Base-by-base conservation (phyloP, 2,329 filamentous ascomycete genomes). In the Xylaria hypoxylon region DNA sequence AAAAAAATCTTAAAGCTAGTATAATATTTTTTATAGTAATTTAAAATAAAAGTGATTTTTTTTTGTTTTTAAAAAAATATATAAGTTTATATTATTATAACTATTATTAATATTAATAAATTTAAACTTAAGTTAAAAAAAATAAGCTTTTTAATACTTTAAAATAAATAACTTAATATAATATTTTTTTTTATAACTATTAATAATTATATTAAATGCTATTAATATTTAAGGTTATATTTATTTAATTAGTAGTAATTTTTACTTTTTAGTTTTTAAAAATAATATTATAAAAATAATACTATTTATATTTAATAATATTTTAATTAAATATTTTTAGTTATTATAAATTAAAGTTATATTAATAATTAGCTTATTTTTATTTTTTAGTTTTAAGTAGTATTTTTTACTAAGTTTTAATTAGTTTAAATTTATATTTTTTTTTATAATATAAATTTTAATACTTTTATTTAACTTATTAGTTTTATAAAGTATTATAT, bases 211-310 rank as follows among this genome's bases (percentile, higher is more conserved):
- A 57, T 57, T 57, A 57, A 57, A 57, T 5, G 17, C n/a, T 33
- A 35, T 3, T 52, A 52, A n/a, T n/a, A n/a, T n/a, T n/a, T n/a
- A 38, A 53, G 11, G 5, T 6, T 24, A 22, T 38, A 45, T 2
- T 31, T 15, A 5, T 45, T 58, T 58, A 22, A 45, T 45, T 5
- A 47, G n/a, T 3, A 48, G 24, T 17, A 59, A 3, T 22, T 59
- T 59, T 35, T 59, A 59, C 35, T 59, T 44, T 45, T 58, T 22
- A n/a, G 15, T 15, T 44, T 42, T n/a, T 5, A 44, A 26, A 44
- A 47, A 59, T 31, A 59, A 48, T 47, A 58, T 44, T 31, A 57
- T 55, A 35, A 44, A 24, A 57, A 57, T 17, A 19, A 17, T 24
- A 44, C 11, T 45, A 7, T 10, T 58, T 7, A 42, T 19, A 3